Evolutionary conservation across 2,329 filamentous ascomycete species (phyloP).

Genomic region (Juglanconis juglandina): DNA sequence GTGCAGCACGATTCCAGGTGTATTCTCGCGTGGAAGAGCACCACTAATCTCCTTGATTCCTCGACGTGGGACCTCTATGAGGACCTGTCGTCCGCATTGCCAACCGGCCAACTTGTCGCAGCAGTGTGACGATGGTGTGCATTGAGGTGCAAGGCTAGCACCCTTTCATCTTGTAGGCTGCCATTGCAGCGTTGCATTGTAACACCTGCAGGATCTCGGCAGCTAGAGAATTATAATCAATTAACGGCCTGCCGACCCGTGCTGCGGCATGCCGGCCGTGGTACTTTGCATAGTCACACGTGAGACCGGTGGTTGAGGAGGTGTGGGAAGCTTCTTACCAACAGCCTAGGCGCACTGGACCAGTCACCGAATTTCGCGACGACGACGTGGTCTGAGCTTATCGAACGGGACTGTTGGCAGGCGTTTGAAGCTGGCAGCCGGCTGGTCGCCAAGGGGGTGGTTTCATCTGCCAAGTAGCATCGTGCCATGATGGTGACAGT

Average conservation of each 20-base stretch:
- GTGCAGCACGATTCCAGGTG: no score
- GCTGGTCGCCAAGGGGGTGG: slow-evolving; percentile 4
- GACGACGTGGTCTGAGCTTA: not conserved
- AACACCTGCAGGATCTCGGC: slow-evolving; percentile 6
- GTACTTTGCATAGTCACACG: not conserved
- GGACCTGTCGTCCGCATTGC: not conserved
- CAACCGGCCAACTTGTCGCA: not conserved
- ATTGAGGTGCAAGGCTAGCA: not conserved
- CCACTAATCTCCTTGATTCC: not conserved
- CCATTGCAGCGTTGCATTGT: slow-evolving; percentile 14
- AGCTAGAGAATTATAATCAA: slow-evolving; percentile 9
- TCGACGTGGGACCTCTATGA: not conserved
- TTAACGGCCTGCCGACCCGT: not conserved
- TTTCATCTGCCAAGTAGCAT: slow-evolving; percentile 12
- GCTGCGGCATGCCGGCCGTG: not conserved
- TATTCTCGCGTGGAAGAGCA: not conserved
- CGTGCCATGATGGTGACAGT: not conserved
- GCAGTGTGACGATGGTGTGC: not conserved
- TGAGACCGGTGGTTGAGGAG: not conserved
- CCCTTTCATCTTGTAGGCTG: slow-evolving; percentile 10
- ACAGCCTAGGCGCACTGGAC: not conserved
- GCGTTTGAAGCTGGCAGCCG: not conserved
- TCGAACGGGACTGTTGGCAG: not conserved
- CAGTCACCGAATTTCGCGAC: not conserved
- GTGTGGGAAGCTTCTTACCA: not conserved